Evolutionary conservation across 495 filamentous ascomycete species (phyloP), one percentile per base, ranked within the genome.

Genomic region (Hypoxylon lienhwacheense): DNA sequence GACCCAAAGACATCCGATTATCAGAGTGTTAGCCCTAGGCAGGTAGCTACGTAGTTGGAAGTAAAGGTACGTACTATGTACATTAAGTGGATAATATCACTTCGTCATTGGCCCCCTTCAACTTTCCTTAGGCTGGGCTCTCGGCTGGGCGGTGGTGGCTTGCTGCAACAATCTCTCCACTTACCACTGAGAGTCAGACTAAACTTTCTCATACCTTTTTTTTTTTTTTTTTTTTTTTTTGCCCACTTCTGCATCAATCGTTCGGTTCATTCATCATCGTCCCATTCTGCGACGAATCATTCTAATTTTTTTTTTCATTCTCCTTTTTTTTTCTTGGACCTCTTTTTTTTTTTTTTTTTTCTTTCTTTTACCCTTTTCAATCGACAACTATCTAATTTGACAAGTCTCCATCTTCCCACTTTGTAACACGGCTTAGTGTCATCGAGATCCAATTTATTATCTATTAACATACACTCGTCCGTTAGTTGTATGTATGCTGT

Each of bases 261-360:
- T 55, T 51, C 41, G 57, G 57, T 61, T 61, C 58, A 47, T 61
- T 55, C 58, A 61, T 61, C 58, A 61, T 61, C 58, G 58, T 55
- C 42, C 52, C 58, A 61, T 61, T 61, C 52, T 52, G 35, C 58
- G 36, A 55, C 58, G 52, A 61, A 61, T 55, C 58, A 61, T 55
- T 61, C 52, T 15, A 52, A 55, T 61, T 51, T 24, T 61, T 47
- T 52, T 32, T 46, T 46, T 41, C 29, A 32, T 54, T 55, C 33
- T 33, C 16, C 25, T 54, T 47, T 47, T 58, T 47, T 53, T 15
- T 41, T 41, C 28, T 28, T 45, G 14, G 25, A n/a, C n/a, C n/a
- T n/a, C n/a, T n/a, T n/a, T n/a, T 17, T 21, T 32, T 24, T 61
- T 55, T 25, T 26, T 41, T 4, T 26, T 8, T 8, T 4, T 26